Conservation (phyloP, 805 yeast species). For the Wickerhamomyces alni region DNA sequence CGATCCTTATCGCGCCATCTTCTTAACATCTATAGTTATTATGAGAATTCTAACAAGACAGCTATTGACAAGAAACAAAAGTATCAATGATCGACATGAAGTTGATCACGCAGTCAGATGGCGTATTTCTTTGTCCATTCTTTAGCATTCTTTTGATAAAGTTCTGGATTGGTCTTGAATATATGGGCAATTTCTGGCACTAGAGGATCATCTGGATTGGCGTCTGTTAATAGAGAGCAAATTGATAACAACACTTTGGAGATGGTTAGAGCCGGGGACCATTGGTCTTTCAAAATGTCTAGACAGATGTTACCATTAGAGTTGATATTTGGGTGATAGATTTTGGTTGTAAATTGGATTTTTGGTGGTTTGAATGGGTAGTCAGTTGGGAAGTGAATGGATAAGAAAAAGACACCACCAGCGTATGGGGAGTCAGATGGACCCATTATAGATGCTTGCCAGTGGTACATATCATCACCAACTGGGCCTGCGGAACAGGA, state of each 20-base stretch:
- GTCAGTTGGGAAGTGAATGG: constrained; percentile 97
- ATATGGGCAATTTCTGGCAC: constrained; percentile 98
- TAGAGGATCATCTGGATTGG: constrained; percentile 98
- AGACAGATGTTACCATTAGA: constrained; percentile 94
- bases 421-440: constrained; percentile 90
- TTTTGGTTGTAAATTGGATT: constrained; percentile 86
- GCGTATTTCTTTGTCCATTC: constrained; percentile 99
- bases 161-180: constrained; percentile 88
- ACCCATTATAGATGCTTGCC: constrained; percentile 99
- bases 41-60: background rate
- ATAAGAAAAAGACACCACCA: constrained; percentile 92
- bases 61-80: background rate
- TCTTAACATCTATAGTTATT: background rate
- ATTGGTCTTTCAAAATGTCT: constrained; percentile 94
- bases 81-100: background rate
- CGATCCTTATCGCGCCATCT: no score
- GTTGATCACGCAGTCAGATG: constrained; percentile 31
- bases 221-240: constrained; percentile 93
- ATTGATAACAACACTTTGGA: constrained; percentile 92
- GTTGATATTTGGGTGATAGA: constrained; percentile 96
- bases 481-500: constrained; percentile 99
- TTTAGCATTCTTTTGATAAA: constrained; percentile 93
- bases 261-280: constrained; percentile 98
- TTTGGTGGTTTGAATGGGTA: constrained; percentile 99
- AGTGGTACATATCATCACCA: constrained; percentile 95